Evolutionary conservation across 2,329 filamentous ascomycete species (phyloP).

Genomic region (Microsporum ferrugineum): DNA sequence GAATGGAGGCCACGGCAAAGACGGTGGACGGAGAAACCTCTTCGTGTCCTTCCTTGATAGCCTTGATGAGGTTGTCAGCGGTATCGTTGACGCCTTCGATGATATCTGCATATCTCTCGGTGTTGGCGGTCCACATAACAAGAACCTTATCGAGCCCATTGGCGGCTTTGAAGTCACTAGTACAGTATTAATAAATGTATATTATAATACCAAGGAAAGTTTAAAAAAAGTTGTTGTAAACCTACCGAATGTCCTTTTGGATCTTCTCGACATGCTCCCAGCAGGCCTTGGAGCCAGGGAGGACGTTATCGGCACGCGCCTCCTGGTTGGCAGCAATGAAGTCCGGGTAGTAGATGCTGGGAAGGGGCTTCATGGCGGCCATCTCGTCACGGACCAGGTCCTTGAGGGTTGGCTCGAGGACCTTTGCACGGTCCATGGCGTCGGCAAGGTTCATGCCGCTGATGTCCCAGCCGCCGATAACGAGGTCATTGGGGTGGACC

Average conservation of each 20-base stretch:
- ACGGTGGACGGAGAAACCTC: conserved; percentile 93
- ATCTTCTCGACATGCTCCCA: conserved; percentile 85
- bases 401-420: conserved; percentile 93
- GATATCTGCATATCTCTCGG: conserved; percentile 87
- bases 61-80: conserved; percentile 78
- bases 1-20: conserved; percentile 87
- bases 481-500: conserved; percentile 92
- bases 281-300: conserved; percentile 73
- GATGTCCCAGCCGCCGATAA: conserved; percentile 96
- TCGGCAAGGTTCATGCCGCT: conserved; percentile 77
- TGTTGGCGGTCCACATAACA: conserved; percentile 98
- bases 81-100: conserved; percentile 88
- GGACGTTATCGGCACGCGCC: conserved; percentile 82
- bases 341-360: conserved; percentile 96
- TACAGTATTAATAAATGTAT: conserved; percentile 10
- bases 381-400: conserved; percentile 83
- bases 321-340: conserved; percentile 99
- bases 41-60: conserved; percentile 75
- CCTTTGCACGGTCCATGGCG: conserved; percentile 90
- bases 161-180: conserved; percentile 72
- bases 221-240: conserved; percentile 6
- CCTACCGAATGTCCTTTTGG: conserved; percentile 76
- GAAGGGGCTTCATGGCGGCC: conserved; percentile 74
- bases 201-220: neutral
- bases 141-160: conserved; percentile 90